Conservation (phyloP, 352 stramenopile species). For the Saprolegnia parasitica region DNA sequence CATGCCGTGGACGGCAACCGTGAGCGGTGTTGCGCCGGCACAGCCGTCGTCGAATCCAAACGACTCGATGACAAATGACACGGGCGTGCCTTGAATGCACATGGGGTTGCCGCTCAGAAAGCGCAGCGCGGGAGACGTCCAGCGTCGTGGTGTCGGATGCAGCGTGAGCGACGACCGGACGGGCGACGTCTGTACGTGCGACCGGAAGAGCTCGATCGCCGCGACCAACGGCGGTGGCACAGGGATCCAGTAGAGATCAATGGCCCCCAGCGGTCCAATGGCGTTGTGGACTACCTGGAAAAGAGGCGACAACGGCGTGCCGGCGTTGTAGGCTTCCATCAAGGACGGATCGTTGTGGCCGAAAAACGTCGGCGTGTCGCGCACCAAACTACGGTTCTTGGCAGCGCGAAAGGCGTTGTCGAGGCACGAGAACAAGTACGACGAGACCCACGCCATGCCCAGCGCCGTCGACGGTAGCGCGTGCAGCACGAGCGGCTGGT, state of each 20-base stretch:
- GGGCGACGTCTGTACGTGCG: background rate
- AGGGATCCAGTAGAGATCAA: background rate
- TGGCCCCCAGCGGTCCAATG: conserved; percentile 6
- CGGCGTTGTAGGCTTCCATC: background rate
- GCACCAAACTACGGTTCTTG: background rate
- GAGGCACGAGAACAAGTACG: background rate
- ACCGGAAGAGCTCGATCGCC: background rate
- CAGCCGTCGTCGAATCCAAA: conserved; percentile 23
- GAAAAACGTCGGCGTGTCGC: background rate
- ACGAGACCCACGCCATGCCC: background rate
- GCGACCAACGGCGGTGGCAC: background rate
- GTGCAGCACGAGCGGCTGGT: background rate
- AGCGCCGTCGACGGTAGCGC: background rate
- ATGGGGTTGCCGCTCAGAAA: conserved; percentile 13
- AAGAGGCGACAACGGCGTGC: background rate
- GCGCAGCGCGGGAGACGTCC: no score
- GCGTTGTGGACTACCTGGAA: background rate
- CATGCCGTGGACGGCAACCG: background rate
- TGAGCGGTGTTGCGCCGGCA: background rate
- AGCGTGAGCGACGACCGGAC: background rate
- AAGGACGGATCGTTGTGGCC: background rate
- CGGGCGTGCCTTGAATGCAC: background rate
- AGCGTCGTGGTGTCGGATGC: no score
- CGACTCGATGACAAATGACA: conserved; percentile 1
- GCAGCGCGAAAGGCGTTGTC: background rate